A percentile compares a stretch with the other conserved stretches of the same genome.
phyloP scores from a whole-genome alignment of 2,329 filamentous ascomycete species.

The Corinectria fuckeliana region DNA sequence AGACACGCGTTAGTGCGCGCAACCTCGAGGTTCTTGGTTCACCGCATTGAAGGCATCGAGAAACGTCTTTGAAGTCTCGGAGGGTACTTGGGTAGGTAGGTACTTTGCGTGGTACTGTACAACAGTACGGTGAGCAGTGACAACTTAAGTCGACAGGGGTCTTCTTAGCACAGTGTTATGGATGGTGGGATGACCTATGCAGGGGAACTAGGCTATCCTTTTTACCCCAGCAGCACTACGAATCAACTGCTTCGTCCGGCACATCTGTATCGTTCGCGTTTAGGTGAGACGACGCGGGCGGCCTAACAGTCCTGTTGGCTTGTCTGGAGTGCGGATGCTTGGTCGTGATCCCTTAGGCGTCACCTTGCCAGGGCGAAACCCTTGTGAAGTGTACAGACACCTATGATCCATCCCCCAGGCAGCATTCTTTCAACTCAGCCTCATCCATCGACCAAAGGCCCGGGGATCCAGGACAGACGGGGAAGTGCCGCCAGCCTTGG shows the following conservation, averaged over 20 bases:
- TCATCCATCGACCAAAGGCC: background rate
- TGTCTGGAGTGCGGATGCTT: too few species aligned
- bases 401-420: background rate
- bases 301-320: background rate
- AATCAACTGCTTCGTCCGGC: too few species aligned
- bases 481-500: background rate
- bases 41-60: conserved; percentile 12
- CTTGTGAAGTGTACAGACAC: background rate
- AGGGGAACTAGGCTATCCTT: conserved; percentile 2
- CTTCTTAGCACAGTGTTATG: background rate
- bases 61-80: conserved; percentile 5
- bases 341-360: background rate
- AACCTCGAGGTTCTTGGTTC: background rate
- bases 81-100: too few species aligned
- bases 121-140: too few species aligned
- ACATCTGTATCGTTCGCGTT: too few species aligned
- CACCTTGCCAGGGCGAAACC: background rate
- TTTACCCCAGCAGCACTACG: background rate
- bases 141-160: too few species aligned
- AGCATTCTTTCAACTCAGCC: background rate
- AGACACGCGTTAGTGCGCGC: background rate
- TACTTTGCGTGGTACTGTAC: too few species aligned
- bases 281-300: background rate
- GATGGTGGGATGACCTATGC: background rate
- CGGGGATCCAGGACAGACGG: background rate